Conservation (phyloP, 2,329 filamentous ascomycete genomes). For the Esteya vermicola region DNA sequence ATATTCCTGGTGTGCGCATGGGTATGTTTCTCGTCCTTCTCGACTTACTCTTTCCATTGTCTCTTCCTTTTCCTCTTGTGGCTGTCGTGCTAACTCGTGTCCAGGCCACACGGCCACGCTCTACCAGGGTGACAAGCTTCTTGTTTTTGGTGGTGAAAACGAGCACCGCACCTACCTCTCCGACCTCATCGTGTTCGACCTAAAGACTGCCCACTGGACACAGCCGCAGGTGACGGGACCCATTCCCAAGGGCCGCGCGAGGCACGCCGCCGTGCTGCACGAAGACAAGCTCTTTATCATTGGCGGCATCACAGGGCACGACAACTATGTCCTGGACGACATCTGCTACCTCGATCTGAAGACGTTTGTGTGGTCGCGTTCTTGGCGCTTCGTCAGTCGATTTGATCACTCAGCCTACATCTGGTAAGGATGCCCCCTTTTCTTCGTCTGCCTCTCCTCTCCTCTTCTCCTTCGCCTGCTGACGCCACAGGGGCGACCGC, state of each 20-base stretch:
- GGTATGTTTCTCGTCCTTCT: slow-evolving; percentile 36
- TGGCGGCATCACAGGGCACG: slow-evolving; percentile 87
- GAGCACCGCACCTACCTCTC: slow-evolving; percentile 92
- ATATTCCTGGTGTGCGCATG: slow-evolving; percentile 95
- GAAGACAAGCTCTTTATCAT: slow-evolving; percentile 95
- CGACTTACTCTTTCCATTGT: not conserved
- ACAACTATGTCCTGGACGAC: slow-evolving; percentile 85
- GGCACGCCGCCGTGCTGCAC: slow-evolving; percentile 86
- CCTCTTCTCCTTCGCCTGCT: not conserved
- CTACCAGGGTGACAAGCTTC: slow-evolving; percentile 86
- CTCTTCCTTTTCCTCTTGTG: not conserved
- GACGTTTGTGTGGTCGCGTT: slow-evolving; percentile 93
- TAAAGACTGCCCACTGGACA: slow-evolving; percentile 89
- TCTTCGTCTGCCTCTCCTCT: not conserved
- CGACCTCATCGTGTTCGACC: slow-evolving; percentile 89
- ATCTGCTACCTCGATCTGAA: slow-evolving; percentile 94
- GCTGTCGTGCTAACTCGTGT: no score
- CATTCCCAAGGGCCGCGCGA: slow-evolving; percentile 75
- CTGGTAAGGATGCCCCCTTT: slow-evolving; percentile 39
- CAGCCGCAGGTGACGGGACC: slow-evolving; percentile 77
- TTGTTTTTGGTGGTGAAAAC: slow-evolving; percentile 96
- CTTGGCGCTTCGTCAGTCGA: slow-evolving; percentile 87
- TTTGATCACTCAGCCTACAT: slow-evolving; percentile 95
- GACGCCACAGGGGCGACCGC: slow-evolving; percentile 44
- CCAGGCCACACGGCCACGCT: slow-evolving; percentile 85